Evolutionary conservation across 164 flowering plant species (phyloP).

Genomic region (Warburgia ugandensis): DNA sequence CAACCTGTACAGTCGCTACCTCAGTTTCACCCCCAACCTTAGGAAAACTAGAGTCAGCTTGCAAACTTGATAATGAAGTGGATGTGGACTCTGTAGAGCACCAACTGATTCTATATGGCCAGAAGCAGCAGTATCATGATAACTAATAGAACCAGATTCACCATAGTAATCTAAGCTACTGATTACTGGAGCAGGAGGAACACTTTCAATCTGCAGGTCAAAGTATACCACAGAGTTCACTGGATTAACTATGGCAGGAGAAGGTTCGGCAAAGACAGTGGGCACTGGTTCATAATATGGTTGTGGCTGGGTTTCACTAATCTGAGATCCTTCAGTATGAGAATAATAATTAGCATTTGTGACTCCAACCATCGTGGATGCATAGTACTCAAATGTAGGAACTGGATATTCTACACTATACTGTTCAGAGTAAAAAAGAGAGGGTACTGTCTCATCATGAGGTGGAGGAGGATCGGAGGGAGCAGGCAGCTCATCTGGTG

Average conservation of each 20-base stretch:
- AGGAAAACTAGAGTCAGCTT: constrained; percentile 15
- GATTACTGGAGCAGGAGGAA: constrained; percentile 24
- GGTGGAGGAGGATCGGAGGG: constrained; percentile 33
- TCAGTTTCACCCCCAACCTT: constrained; percentile 16
- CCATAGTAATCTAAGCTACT: constrained; percentile 17
- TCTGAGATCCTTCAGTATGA: constrained; percentile 39
- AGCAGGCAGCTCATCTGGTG: constrained; percentile 64
- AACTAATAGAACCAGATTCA: constrained; percentile 21
- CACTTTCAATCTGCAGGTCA: constrained; percentile 32
- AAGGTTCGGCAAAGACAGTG: constrained; percentile 28
- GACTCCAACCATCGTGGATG: constrained; percentile 30
- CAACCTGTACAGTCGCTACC: constrained; percentile 16
- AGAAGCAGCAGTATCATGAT: constrained; percentile 20
- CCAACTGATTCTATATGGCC: constrained; percentile 18
- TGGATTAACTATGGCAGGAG: constrained; percentile 32
- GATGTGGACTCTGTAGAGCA: constrained; percentile 14
- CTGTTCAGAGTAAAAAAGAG: constrained; percentile 40
- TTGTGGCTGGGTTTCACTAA: constrained; percentile 29
- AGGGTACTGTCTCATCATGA: constrained; percentile 36
- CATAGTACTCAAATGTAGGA: constrained; percentile 44
- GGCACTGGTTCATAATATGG: constrained; percentile 39
- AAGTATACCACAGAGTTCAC: constrained; percentile 39
- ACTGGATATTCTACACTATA: constrained; percentile 36
- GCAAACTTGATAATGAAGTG: constrained; percentile 11
- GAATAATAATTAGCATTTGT: constrained; percentile 37